Evolutionary conservation across 2,329 filamentous ascomycete species (phyloP).

Genomic region (Cordyceps javanica): DNA sequence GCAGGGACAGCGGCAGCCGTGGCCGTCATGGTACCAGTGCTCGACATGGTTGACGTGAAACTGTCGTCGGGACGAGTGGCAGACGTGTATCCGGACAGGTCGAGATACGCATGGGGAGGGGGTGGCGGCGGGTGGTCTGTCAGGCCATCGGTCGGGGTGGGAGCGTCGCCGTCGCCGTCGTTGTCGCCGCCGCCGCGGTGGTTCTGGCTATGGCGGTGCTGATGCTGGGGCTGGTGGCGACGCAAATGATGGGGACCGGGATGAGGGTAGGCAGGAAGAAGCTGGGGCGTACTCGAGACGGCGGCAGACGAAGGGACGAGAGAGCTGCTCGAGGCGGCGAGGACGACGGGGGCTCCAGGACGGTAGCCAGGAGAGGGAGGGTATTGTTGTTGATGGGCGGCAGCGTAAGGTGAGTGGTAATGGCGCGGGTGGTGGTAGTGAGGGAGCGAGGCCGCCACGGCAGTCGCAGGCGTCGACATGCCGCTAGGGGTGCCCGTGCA

Average conservation of each 20-base stretch:
- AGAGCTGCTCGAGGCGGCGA: slow-evolving; percentile 23
- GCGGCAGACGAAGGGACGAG: slow-evolving; percentile 25
- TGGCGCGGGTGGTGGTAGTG: slow-evolving; percentile 63
- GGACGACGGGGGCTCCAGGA: background rate
- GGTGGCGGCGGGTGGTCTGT: slow-evolving; percentile 25
- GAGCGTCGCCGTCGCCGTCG: slow-evolving; percentile 17
- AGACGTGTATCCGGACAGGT: background rate
- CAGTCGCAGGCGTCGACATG: slow-evolving; percentile 80
- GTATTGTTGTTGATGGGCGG: slow-evolving; percentile 26
- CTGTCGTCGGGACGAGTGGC: background rate
- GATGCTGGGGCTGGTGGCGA: slow-evolving; percentile 23
- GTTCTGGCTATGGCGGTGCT: slow-evolving; percentile 19
- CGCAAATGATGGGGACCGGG: slow-evolving; percentile 18
- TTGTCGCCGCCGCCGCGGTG: slow-evolving; percentile 14
- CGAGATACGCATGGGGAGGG: slow-evolving; percentile 22
- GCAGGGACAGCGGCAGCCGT: slow-evolving; percentile 23
- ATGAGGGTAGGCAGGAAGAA: slow-evolving; percentile 15
- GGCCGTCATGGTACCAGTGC: slow-evolving; percentile 17
- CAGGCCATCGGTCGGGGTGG: slow-evolving; percentile 28
- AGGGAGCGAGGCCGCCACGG: slow-evolving; percentile 61
- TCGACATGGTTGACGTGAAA: slow-evolving; percentile 15
- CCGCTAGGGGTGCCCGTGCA: slow-evolving; percentile 7
- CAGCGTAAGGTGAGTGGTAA: slow-evolving; percentile 47
- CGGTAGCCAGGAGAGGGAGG: slow-evolving; percentile 20
- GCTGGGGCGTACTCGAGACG: slow-evolving; percentile 18